These are phyloP conservation scores for Cryptosporidium sp. DNA, from an alignment of 169 alveolate genomes.

Conservation along the genomic window DNA sequence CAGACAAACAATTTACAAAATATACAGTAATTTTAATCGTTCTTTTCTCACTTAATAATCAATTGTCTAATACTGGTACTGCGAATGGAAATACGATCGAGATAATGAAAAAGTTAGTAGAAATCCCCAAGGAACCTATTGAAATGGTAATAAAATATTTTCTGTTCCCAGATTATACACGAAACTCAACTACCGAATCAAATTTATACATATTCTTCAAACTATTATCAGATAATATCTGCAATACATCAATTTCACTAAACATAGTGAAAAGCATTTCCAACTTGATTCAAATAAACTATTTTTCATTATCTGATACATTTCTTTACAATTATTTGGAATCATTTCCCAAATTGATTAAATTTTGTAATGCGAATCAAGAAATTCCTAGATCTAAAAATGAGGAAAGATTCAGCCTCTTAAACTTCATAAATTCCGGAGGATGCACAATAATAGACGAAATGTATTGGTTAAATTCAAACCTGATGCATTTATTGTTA, in stretches of 20 bases:
- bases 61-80: conserved; percentile 5
- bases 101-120: neutral
- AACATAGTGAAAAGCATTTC: conserved; percentile 13
- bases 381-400: neutral
- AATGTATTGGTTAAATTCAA: conserved; percentile 35
- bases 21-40: neutral
- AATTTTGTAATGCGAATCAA: neutral
- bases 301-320: conserved; percentile 8
- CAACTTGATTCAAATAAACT: conserved; percentile 28
- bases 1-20: conserved; percentile 1
- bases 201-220: neutral
- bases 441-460: conserved; percentile 17
- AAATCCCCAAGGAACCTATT: neutral
- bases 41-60: conserved; percentile 17
- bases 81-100: conserved; percentile 23
- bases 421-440: neutral
- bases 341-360: conserved; percentile 49
- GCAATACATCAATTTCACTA: conserved; percentile 8
- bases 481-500: neutral
- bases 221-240: conserved; percentile 4
- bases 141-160: neutral
- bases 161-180: neutral
- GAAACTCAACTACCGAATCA: neutral
- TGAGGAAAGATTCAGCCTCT: neutral
- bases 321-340: conserved; percentile 35